Percentiles rank a stretch among this genome's conserved stretches.
These are phyloP conservation scores for Excoecaria agallocha DNA, from an alignment of 345 rosid species.

Conservation along the genomic window DNA sequence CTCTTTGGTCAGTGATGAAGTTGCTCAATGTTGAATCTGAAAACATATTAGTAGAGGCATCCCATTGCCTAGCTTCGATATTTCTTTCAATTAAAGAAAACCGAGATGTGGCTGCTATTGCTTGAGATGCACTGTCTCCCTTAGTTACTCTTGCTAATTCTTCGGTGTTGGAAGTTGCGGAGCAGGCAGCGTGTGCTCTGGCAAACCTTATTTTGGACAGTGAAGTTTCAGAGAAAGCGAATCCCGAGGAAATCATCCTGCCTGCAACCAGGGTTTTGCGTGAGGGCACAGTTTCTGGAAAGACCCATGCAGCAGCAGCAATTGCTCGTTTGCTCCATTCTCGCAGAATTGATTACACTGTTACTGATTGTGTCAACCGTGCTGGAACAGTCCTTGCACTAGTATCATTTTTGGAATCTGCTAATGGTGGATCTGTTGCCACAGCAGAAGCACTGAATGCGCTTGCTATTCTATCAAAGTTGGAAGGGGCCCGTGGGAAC, in stretches of 20 bases:
- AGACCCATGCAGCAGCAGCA: conserved; percentile 96
- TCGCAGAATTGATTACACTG: conserved; percentile 55
- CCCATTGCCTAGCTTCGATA: conserved; percentile 79
- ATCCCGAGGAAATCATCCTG: conserved; percentile 74
- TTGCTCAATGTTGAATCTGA: conserved; percentile 76
- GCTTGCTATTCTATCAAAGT: conserved; percentile 85
- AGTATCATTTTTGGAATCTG: conserved; percentile 86
- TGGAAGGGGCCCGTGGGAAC: conserved; percentile 49
- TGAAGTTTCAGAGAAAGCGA: conserved; percentile 73
- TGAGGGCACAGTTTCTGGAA: conserved; percentile 88
- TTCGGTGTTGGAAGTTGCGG: conserved; percentile 74
- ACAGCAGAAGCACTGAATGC: conserved; percentile 86
- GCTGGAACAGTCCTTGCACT: conserved; percentile 91
- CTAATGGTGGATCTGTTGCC: conserved; percentile 61
- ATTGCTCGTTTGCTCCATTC: conserved; percentile 82
- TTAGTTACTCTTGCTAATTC: conserved; percentile 74
- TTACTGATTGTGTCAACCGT: conserved; percentile 86
- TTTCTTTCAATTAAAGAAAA: conserved; percentile 90
- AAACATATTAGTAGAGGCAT: conserved; percentile 69
- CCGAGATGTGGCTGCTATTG: conserved; percentile 82
- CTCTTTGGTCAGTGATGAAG: conserved; percentile 71
- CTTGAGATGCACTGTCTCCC: conserved; percentile 73
- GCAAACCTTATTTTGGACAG: conserved; percentile 91
- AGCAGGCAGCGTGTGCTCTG: conserved; percentile 90
- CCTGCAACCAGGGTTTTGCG: conserved; percentile 90